Conservation (phyloP, 306 rosid genomes). For the Neltuma alba region DNA sequence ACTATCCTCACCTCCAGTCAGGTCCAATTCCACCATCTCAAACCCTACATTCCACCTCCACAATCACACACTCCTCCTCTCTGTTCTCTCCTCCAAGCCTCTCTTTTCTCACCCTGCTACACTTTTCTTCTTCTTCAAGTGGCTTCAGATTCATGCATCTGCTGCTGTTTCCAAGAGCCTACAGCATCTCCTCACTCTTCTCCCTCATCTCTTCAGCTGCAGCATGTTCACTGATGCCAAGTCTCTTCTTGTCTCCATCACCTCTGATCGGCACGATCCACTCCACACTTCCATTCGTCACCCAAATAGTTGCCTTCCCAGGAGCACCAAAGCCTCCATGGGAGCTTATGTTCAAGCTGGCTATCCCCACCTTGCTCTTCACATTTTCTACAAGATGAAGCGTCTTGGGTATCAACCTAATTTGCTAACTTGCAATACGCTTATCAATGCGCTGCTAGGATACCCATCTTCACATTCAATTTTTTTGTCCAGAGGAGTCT, state of each 20-base stretch:
- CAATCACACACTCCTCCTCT: conserved; percentile 50
- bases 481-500: conserved; percentile 42
- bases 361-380: conserved; percentile 58
- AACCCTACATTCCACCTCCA: conserved; percentile 42
- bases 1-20: conserved; percentile 28
- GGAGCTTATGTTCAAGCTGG: conserved; percentile 62
- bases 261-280: conserved; percentile 57
- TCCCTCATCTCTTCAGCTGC: conserved; percentile 62
- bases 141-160: conserved; percentile 55
- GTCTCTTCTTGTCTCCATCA: conserved; percentile 60
- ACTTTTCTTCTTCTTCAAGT: conserved; percentile 64
- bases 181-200: conserved; percentile 55
- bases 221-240: conserved; percentile 66
- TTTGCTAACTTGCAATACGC: conserved; percentile 70
- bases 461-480: conserved; percentile 48
- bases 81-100: conserved; percentile 56
- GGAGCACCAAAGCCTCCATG: conserved; percentile 49
- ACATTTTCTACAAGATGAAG: conserved; percentile 71
- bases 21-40: conserved; percentile 29
- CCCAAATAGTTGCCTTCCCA: conserved; percentile 35
- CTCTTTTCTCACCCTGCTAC: conserved; percentile 46
- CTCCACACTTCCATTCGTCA: conserved; percentile 59
- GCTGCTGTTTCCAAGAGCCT: conserved; percentile 54
- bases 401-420: conserved; percentile 51
- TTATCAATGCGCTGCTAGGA: conserved; percentile 59